These are phyloP conservation scores for Protostelium mycophagum DNA, from an alignment of 78 protist species.

Conservation along the genomic window DNA sequence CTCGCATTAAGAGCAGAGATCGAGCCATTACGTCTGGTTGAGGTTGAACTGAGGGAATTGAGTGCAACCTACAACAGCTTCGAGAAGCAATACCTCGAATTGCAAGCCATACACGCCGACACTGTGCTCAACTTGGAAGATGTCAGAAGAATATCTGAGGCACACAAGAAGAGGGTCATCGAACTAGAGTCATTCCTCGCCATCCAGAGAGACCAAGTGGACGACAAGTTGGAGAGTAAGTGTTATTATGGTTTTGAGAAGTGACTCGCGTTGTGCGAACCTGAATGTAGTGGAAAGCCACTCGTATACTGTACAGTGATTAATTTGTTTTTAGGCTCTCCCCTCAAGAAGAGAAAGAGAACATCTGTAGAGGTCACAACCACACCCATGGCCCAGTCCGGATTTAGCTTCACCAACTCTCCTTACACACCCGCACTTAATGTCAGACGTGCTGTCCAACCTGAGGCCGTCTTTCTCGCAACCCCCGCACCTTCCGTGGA, in stretches of 20 bases:
- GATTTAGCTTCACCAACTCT: not conserved
- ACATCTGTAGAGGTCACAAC: no score
- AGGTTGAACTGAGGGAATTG: not conserved
- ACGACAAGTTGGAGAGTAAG: not conserved
- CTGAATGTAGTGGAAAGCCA: not conserved
- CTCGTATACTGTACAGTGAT: no score
- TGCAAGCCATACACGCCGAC: not conserved
- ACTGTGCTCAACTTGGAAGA: not conserved
- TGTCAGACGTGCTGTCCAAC: no score
- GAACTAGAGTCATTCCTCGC: not conserved
- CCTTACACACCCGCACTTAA: not conserved
- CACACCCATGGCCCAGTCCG: not conserved
- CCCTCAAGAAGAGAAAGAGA: not conserved
- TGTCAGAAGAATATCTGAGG: not conserved
- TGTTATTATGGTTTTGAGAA: not conserved
- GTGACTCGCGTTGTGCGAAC: not conserved
- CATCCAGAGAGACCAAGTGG: not conserved
- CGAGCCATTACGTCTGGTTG: no score
- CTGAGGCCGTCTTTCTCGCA: no score
- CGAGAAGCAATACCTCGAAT: not conserved
- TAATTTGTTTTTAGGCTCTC: no score
- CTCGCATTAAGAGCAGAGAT: not conserved
- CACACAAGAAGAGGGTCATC: not conserved
- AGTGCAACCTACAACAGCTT: not conserved
- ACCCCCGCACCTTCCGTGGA: no score